Evolutionary conservation across 1,139 yeast species (phyloP).

Genomic region (Suhomyces bolitotheri): DNA sequence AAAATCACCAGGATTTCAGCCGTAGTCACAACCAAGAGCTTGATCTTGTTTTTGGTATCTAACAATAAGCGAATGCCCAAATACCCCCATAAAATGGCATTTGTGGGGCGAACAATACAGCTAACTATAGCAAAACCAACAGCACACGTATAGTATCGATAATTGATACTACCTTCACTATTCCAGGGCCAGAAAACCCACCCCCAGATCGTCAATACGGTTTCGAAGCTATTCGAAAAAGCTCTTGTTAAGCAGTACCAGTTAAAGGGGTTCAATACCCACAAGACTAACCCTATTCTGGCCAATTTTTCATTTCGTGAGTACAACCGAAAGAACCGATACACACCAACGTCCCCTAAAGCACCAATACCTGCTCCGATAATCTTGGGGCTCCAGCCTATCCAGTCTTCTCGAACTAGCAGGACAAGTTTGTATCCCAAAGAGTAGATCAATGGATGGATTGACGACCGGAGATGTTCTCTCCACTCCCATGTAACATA

Average conservation of each 20-base stretch:
- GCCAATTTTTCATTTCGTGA: conserved; percentile 44
- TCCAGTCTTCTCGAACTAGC: conserved; percentile 11
- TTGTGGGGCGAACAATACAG: conserved; percentile 81
- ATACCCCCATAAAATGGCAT: conserved; percentile 69
- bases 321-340: conserved; percentile 45
- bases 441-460: conserved; percentile 76
- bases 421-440: conserved; percentile 32
- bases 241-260: conserved; percentile 81
- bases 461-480: conserved; percentile 67
- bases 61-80: conserved; percentile 47
- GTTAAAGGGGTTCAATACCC: conserved; percentile 75
- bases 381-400: conserved; percentile 54
- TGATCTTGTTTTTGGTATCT: conserved; percentile 8
- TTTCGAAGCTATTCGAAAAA: conserved; percentile 83
- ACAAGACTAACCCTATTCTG: conserved; percentile 46
- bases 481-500: conserved; percentile 95
- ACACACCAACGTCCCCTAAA: conserved; percentile 64
- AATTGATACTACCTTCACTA: conserved; percentile 12
- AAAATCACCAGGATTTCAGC: conserved; percentile 27
- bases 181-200: conserved; percentile 75
- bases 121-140: conserved; percentile 52
- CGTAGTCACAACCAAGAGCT: conserved; percentile 16
- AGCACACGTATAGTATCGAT: conserved; percentile 13
- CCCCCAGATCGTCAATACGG: conserved; percentile 69
- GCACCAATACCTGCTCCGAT: conserved; percentile 72